Evolutionary conservation across 257 asterid genomes (phyloP).

Genomic region (Handroanthus guayacan): DNA sequence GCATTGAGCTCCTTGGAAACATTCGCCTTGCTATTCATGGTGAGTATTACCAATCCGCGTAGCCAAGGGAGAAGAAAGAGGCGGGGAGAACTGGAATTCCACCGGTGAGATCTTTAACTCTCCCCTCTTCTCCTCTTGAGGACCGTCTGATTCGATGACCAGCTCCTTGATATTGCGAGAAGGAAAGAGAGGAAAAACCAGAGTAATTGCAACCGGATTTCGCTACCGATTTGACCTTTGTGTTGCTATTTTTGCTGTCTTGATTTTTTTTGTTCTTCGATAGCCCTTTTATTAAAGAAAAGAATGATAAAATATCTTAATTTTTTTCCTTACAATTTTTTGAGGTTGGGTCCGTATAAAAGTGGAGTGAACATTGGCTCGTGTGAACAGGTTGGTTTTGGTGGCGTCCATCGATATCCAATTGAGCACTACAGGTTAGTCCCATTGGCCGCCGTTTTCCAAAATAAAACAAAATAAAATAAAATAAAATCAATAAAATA

Average conservation of each 20-base stretch:
- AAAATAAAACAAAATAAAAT: too few relatives aligned
- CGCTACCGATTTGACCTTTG: conserved; percentile 25
- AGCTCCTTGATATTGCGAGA: conserved; percentile 23
- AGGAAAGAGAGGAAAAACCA: conserved; percentile 19
- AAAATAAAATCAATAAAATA: too few relatives aligned
- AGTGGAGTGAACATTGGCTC: neutral
- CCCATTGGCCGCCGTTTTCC: neutral
- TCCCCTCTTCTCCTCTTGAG: conserved; percentile 28
- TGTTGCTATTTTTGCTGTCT: conserved; percentile 16
- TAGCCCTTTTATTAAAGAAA: neutral
- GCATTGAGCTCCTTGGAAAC: conserved; percentile 81
- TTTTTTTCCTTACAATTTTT: neutral
- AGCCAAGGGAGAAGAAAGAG: conserved; percentile 20
- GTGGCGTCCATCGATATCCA: neutral
- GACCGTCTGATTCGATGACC: conserved; percentile 31
- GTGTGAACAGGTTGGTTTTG: neutral
- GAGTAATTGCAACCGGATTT: conserved; percentile 15
- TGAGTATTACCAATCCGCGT: conserved; percentile 30
- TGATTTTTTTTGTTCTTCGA: neutral
- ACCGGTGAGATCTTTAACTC: conserved; percentile 21
- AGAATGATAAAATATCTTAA: neutral
- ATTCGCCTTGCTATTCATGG: conserved; percentile 78
- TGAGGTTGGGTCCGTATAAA: neutral
- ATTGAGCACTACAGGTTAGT: neutral
- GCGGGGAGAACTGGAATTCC: neutral